phyloP scores from a whole-genome alignment of 2,329 filamentous ascomycete species.

The Trichoderma atroviride region DNA sequence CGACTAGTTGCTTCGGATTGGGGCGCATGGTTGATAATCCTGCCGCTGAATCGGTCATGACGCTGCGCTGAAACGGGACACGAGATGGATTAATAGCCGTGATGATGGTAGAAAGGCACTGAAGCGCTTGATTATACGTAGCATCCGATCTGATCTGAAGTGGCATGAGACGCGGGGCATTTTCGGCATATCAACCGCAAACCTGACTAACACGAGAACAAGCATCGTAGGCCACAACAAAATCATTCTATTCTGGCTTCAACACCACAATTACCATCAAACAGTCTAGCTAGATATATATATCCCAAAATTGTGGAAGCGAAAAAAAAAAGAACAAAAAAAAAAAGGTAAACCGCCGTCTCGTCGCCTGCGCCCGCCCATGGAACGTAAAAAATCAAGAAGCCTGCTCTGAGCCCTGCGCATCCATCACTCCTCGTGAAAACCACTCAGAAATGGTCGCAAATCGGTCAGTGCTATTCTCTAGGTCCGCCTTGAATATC shows the following conservation, averaged over 20 bases:
- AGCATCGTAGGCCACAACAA: neutral
- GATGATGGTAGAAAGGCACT: neutral
- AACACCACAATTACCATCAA: neutral
- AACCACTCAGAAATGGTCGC: conserved; percentile 95
- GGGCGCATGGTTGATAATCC: conserved; percentile 20
- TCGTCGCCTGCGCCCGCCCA: conserved; percentile 10
- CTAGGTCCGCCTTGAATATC: conserved; percentile 80
- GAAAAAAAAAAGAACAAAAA: neutral
- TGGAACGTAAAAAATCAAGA: conserved; percentile 16
- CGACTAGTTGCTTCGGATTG: conserved; percentile 38
- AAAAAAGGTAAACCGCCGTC: neutral
- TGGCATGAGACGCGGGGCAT: conserved; percentile 20
- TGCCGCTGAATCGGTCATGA: conserved; percentile 9
- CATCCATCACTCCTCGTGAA: conserved; percentile 84
- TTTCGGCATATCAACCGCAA: conserved; percentile 12
- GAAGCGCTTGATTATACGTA: neutral
- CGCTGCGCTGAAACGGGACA: conserved; percentile 3
- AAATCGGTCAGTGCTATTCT: conserved; percentile 78
- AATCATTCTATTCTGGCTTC: neutral
- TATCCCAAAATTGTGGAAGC: neutral
- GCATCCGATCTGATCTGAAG: conserved; percentile 1
- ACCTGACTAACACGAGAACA: neutral
- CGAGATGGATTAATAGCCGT: neutral
- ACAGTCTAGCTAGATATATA: conserved; percentile 13
- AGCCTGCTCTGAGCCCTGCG: conserved; percentile 40